Evolutionary conservation across 2,329 filamentous ascomycete species (phyloP), one percentile per base, ranked within the genome.

Genomic region (Fusarium papillatum): DNA sequence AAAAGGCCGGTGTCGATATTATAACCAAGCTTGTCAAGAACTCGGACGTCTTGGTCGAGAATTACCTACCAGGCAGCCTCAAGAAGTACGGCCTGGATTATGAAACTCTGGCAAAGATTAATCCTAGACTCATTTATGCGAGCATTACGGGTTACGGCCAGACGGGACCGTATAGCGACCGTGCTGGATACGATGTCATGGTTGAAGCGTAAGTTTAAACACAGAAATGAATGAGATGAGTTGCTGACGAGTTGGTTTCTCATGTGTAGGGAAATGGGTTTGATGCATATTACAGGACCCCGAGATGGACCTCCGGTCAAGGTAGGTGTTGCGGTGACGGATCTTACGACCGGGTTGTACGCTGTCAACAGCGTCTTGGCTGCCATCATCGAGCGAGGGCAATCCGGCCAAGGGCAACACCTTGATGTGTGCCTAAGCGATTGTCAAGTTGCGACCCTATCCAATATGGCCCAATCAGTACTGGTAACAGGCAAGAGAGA

Each of bases 131-230:
- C 50, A 94, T 98, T 76, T 98, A 98, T 81, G 95, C 96, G 13
- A 98, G 95, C 75, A 97, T 98, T 77, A 98, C 96, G 0, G 97
- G 96, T 0, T 98, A 98, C 81, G 96, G 96, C 2, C 96, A 98
- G 82, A 97, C 94, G 0, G 96, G 96, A 0, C 96, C 96, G 0
- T 98, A 97, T 83, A 91, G 93, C 5, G 90, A 92, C 73, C 90
- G 96, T 9, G 95, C 96, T 2, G 96, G 96, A 7, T 99, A 98
- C 86, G 96, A 99, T 84, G 96, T 99, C 78, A 98, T 99, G 96
- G 96, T 99, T 5, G 97, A 98, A 86, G 97, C 96, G 62, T 64
- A 38, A 2, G 62, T 53, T 2, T 26, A 5, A 34, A 59, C 8
- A 19, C 24, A 2, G 3, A n/a, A 3, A 26, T 19, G 24, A 14